Evolutionary conservation across 2,329 filamentous ascomycete species (phyloP), one percentile per base, ranked within the genome.

Genomic region (Aureobasidium sp.): DNA sequence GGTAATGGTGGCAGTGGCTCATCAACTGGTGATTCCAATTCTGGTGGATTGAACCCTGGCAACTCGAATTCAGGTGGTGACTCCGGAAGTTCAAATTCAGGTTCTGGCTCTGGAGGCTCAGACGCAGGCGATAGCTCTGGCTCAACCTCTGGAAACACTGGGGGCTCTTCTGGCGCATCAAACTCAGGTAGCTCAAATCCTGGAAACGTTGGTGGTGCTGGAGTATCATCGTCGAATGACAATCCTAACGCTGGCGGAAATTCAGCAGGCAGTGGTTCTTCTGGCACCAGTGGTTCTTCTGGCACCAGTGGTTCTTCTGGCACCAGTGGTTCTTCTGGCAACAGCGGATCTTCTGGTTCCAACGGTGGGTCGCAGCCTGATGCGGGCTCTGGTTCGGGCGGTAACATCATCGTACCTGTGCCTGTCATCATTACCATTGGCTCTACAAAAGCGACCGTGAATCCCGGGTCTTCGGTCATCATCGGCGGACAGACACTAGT

Each of bases 401-500:
- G 41, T 20, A 22, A 34, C 9, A 34, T 62, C 31, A 42, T 60
- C 25, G 20, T 62, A 12, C 49, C 51, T 7, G 37, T 59, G 20
- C 55, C 63, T 17, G 17, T 64, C 14, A 20, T 57, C 3, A 27
- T 64, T 15, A 27, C 53, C 2, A 37, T 62, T 15, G 63, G 63
- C 29, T 52, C 41, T 9, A 48, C 17, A 9, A 37, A 27, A 15
- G 58, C 74, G 25, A 67, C 72, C 0, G 52, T 73, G 11, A 70
- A 65, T 2, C 70, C 71, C 14, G 71, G 71, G 9, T 72, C 73
- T 22, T 64, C 65, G 3, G 67, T 74, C 15, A 62, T 73, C 5
- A 64, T 75, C 15, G 73, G 72, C 5, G 66, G 68, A 5, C 70
- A 74, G 36, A 75, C 72, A 7, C 62, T 75, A 15, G 64, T 62